Evolutionary conservation across 192 early-diverging fungal species (phyloP).

Genomic region (Coemansia sp.): DNA sequence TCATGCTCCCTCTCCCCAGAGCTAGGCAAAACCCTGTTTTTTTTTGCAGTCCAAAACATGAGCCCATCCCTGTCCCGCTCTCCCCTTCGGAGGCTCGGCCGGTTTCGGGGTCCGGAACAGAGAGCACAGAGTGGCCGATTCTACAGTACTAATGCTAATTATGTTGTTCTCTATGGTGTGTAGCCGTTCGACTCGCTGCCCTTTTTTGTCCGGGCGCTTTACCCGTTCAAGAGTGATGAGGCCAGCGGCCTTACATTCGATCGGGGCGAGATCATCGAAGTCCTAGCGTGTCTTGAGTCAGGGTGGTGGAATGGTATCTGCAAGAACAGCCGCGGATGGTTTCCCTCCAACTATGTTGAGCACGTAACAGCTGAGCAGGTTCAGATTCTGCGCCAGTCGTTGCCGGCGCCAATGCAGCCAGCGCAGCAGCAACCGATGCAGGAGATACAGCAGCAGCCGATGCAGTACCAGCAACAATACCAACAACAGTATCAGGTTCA

Average conservation of each 20-base stretch:
- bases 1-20: neutral
- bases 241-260: conserved; percentile 77
- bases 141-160: neutral
- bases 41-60: neutral
- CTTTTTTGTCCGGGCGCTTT: conserved; percentile 72
- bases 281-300: conserved; percentile 81
- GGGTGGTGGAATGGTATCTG: conserved; percentile 98
- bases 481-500: neutral
- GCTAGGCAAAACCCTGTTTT: neutral
- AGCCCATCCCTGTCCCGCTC: neutral
- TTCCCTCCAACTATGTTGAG: conserved; percentile 83
- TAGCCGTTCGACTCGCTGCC: conserved; percentile 40
- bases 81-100: neutral
- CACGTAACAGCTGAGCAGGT: conserved; percentile 59
- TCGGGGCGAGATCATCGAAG: conserved; percentile 85
- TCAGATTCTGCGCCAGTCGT: conserved; percentile 42
- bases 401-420: conserved; percentile 10
- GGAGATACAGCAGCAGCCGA: conserved; percentile 22
- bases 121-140: neutral
- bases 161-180: neutral
- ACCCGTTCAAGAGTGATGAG: conserved; percentile 81
- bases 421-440: conserved; percentile 23
- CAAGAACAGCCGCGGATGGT: conserved; percentile 80
- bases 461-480: conserved; percentile 4
- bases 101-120: neutral